A percentile compares a stretch with the other conserved stretches of the same genome.
Conservation (phyloP, 208 protist genomes). For the Trypanosomatidae sp. region DNA sequence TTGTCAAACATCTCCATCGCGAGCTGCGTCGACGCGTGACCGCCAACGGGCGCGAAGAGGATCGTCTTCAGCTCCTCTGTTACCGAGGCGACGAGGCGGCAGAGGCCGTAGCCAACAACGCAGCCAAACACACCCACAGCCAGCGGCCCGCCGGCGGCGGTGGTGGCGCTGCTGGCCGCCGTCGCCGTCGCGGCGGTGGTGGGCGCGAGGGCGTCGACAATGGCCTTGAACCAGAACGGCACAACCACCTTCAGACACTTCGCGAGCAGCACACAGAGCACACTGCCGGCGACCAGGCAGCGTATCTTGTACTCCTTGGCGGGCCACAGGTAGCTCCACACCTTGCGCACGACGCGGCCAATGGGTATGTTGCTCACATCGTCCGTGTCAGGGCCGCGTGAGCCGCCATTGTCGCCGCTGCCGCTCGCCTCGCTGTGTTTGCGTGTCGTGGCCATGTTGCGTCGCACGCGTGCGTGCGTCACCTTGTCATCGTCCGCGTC, state of each 20-base stretch:
- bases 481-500: too few relatives aligned
- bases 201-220: conserved; percentile 72
- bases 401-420: too few relatives aligned
- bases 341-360: conserved; percentile 52
- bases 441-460: too few relatives aligned
- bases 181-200: conserved; percentile 12
- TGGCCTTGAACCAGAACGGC: conserved; percentile 86
- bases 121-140: conserved; percentile 68
- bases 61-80: conserved; percentile 83
- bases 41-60: conserved; percentile 83
- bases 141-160: conserved; percentile 25
- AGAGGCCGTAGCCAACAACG: conserved; percentile 79
- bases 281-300: conserved; percentile 53
- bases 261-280: conserved; percentile 59
- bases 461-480: too few relatives aligned
- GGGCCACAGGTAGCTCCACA: conserved; percentile 77
- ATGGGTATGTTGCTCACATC: conserved; percentile 42
- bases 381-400: too few relatives aligned
- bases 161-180: conserved; percentile 4
- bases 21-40: conserved; percentile 69
- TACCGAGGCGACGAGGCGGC: conserved; percentile 48
- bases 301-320: conserved; percentile 39
- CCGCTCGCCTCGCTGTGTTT: too few relatives aligned
- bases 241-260: conserved; percentile 81
- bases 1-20: conserved; percentile 83